A percentile compares a stretch with the other conserved stretches of the same genome.
phyloP scores from a whole-genome alignment of 495 filamentous ascomycete genomes.

The Aspergillus conjunctus region DNA sequence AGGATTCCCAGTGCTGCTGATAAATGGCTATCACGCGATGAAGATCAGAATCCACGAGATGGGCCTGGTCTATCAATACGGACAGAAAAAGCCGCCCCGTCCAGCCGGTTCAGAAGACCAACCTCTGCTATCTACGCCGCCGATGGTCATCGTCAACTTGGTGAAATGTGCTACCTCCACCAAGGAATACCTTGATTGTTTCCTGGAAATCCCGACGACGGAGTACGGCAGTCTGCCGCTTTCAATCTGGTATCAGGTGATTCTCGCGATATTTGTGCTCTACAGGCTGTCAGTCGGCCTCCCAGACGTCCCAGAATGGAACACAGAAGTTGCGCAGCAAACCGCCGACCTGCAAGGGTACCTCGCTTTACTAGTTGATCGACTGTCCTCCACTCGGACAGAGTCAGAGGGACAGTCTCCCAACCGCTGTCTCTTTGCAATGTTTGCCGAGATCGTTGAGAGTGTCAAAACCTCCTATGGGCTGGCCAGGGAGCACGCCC shows the following conservation, averaged over 20 bases:
- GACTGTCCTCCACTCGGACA: not conserved
- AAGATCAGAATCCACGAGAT: constrained; percentile 9
- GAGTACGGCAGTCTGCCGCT: constrained; percentile 4
- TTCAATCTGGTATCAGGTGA: constrained; percentile 7
- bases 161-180: not conserved
- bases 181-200: constrained; percentile 5
- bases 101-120: not conserved
- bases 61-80: constrained; percentile 8
- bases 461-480: constrained; percentile 6
- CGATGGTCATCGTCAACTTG: not conserved
- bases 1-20: not conserved
- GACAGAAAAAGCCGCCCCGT: not conserved
- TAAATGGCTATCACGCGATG: constrained; percentile 3
- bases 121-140: not conserved
- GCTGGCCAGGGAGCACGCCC: not conserved
- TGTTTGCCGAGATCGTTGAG: constrained; percentile 3
- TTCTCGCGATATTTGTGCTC: constrained; percentile 3
- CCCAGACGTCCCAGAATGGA: not conserved
- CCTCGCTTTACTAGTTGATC: not conserved
- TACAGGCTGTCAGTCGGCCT: constrained; percentile 7
- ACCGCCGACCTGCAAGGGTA: not conserved
- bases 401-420: not conserved
- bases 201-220: not conserved
- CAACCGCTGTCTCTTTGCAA: not conserved
- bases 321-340: not conserved